Conservation (phyloP, 495 filamentous ascomycete species). For the Penicillium longicatenatum region DNA sequence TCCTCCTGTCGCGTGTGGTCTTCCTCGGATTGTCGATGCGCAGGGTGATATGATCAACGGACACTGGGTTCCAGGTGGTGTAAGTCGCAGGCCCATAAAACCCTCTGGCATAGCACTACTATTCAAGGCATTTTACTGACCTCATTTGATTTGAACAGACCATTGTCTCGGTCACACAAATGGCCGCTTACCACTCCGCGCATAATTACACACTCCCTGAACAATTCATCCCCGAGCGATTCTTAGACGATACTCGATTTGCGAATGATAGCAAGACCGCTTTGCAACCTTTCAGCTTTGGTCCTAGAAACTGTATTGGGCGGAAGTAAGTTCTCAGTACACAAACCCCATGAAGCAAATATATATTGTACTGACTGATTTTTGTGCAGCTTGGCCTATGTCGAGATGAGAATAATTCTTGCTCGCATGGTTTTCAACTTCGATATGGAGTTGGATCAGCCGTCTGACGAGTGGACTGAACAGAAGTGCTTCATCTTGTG, state of each 20-base stretch:
- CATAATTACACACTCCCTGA: constrained; percentile 45
- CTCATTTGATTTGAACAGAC: constrained; percentile 35
- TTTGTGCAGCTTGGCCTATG: constrained; percentile 39
- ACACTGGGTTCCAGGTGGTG: constrained; percentile 34
- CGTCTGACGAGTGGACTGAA: constrained; percentile 33
- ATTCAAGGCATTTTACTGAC: background rate
- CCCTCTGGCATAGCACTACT: background rate
- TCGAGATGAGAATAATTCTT: constrained; percentile 45
- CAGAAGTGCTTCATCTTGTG: constrained; percentile 40
- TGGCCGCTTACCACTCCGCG: constrained; percentile 40
- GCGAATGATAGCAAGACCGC: constrained; percentile 31
- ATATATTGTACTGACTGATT: background rate
- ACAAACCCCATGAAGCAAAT: too few relatives aligned
- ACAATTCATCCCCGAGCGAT: constrained; percentile 53
- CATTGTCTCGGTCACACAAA: constrained; percentile 44
- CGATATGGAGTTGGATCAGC: constrained; percentile 32
- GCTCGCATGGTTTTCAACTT: constrained; percentile 47
- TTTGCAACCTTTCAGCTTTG: constrained; percentile 32
- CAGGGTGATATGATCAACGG: constrained; percentile 47
- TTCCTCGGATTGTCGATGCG: constrained; percentile 43
- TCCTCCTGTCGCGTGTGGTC: constrained; percentile 49
- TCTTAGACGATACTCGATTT: constrained; percentile 32
- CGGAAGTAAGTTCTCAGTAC: constrained; percentile 2
- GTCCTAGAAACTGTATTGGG: constrained; percentile 60
- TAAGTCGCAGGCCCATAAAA: background rate